Percentiles rank a stretch among this genome's conserved stretches.
Conservation (phyloP, 2,329 filamentous ascomycete species). For the Penicillium glabrum region DNA sequence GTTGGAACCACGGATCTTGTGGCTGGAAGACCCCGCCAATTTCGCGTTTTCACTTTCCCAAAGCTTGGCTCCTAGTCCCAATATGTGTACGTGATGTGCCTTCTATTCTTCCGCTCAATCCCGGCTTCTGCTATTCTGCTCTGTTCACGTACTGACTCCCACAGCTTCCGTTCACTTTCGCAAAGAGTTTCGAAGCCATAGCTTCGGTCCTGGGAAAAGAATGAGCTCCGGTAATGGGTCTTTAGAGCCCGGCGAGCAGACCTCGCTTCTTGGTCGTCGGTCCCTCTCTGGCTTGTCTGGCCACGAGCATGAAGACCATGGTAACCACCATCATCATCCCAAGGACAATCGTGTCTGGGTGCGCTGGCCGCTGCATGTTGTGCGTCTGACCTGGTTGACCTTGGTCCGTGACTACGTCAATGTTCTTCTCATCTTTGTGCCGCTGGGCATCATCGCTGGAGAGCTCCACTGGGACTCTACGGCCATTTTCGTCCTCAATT, state of each 20-base stretch:
- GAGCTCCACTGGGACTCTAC: conserved; percentile 58
- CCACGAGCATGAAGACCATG: conserved; percentile 16
- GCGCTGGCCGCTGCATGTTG: conserved; percentile 39
- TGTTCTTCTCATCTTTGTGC: conserved; percentile 64
- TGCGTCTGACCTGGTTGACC: conserved; percentile 44
- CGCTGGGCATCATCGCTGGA: conserved; percentile 63
- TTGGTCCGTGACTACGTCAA: conserved; percentile 57
- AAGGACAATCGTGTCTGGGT: conserved; percentile 40
- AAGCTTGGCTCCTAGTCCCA: conserved; percentile 12
- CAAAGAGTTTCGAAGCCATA: conserved; percentile 30
- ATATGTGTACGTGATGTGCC: conserved; percentile 18
- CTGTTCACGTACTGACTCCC: neutral
- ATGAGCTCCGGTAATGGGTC: conserved; percentile 37
- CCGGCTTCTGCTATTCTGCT: neutral
- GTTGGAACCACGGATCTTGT: conserved; percentile 12
- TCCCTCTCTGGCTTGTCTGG: conserved; percentile 18
- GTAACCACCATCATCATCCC: conserved; percentile 27
- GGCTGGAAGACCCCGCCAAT: conserved; percentile 15
- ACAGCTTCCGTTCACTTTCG: conserved; percentile 30
- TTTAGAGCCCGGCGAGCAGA: conserved; percentile 34
- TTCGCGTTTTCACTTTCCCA: conserved; percentile 4
- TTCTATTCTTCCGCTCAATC: neutral
- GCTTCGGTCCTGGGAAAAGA: conserved; percentile 27
- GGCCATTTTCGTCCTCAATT: conserved; percentile 62
- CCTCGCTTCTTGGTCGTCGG: conserved; percentile 30